These are phyloP conservation scores for Linum lewisii DNA, from an alignment of 345 rosid genomes.

Conservation along the genomic window DNA sequence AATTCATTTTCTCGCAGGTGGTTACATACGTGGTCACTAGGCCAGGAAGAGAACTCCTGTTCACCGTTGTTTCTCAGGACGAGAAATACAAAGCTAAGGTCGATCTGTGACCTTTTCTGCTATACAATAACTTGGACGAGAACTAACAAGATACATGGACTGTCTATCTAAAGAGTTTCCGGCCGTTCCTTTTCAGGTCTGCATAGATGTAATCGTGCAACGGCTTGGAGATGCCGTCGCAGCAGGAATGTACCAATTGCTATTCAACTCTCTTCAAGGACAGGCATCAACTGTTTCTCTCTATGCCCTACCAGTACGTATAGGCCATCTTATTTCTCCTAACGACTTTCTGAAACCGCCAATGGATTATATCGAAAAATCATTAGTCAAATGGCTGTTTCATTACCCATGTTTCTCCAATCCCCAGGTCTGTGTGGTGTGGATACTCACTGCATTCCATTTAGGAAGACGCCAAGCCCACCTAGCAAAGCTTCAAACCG, in stretches of 20 bases:
- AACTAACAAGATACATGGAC: no score
- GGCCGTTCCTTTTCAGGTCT: slow-evolving; percentile 34
- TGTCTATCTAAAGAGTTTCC: neutral
- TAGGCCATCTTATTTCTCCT: neutral
- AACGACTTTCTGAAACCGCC: no score
- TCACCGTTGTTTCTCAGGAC: slow-evolving; percentile 83
- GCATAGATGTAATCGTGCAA: slow-evolving; percentile 85
- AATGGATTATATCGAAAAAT: no score
- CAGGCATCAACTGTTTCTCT: slow-evolving; percentile 57
- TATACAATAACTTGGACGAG: neutral
- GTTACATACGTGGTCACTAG: slow-evolving; percentile 75
- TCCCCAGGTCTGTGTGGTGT: slow-evolving; percentile 51
- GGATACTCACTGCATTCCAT: slow-evolving; percentile 70
- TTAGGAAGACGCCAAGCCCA: slow-evolving; percentile 64
- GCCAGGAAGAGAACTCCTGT: slow-evolving; percentile 89
- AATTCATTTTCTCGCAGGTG: slow-evolving; percentile 36
- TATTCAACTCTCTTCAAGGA: slow-evolving; percentile 56
- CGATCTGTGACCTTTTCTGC: neutral
- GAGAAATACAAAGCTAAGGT: slow-evolving; percentile 98
- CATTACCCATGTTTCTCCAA: slow-evolving; percentile 1
- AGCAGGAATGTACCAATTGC: slow-evolving; percentile 74
- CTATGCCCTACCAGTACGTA: slow-evolving; percentile 69
- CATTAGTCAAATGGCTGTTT: neutral
- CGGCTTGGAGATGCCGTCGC: slow-evolving; percentile 95
- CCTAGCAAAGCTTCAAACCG: slow-evolving; percentile 46